Percentiles rank a stretch among this genome's conserved stretches.
These are phyloP conservation scores for Phaeosphaeriaceae sp. DNA, from an alignment of 2,329 filamentous ascomycete species.

Conservation along the genomic window DNA sequence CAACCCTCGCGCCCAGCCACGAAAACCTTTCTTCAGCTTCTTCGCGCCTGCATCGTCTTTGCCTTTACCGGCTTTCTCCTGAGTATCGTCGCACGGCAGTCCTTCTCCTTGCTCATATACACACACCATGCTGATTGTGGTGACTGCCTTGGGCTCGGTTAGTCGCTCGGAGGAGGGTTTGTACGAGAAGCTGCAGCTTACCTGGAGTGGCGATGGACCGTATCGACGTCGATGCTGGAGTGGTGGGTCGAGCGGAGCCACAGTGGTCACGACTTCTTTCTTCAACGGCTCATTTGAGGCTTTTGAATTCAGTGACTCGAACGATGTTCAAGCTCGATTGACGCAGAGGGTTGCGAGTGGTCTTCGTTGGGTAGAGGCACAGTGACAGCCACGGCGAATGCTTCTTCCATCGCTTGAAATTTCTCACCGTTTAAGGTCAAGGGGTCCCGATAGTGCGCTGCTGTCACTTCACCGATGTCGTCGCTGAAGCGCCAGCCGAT, in stretches of 20 bases:
- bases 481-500: conserved; percentile 9
- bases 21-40: background rate
- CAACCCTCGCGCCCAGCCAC: background rate
- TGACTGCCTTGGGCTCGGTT: background rate
- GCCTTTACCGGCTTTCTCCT: too few species aligned
- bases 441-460: background rate
- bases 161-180: background rate
- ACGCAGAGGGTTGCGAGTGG: background rate
- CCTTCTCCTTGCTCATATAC: background rate
- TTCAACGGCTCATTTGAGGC: background rate
- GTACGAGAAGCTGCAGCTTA: background rate
- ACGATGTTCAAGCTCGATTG: background rate
- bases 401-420: background rate
- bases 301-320: background rate
- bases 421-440: background rate
- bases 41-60: background rate
- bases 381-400: background rate
- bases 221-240: background rate
- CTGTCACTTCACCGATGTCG: background rate
- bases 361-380: background rate
- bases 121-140: background rate
- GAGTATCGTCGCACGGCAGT: too few species aligned
- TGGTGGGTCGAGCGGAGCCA: background rate
- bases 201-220: background rate
- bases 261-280: too few species aligned